Conservation (phyloP, 2,329 filamentous ascomycete species). For the Colletotrichum paranaense region DNA sequence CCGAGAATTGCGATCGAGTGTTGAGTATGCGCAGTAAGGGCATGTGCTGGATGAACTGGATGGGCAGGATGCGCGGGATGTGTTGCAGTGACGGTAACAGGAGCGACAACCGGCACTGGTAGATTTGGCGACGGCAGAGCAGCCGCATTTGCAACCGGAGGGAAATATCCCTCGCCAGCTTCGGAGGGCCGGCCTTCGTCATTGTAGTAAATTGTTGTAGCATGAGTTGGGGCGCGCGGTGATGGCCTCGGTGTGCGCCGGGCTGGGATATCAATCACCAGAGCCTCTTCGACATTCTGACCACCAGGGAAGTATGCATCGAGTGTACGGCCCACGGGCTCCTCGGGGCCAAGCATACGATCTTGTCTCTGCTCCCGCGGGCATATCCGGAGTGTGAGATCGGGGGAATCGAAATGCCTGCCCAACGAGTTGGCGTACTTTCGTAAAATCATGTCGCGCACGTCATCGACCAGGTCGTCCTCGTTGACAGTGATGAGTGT, state of each 20-base stretch:
- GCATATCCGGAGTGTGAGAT: conserved; percentile 82
- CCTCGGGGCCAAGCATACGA: conserved; percentile 84
- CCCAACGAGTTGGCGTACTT: conserved; percentile 97
- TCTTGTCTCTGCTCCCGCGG: conserved; percentile 76
- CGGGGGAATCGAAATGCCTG: conserved; percentile 88
- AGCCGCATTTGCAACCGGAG: conserved; percentile 64
- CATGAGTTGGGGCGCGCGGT: conserved; percentile 66
- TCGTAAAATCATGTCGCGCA: conserved; percentile 88
- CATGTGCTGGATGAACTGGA: conserved; percentile 31
- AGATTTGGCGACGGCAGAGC: conserved; percentile 54
- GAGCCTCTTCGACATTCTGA: conserved; percentile 87
- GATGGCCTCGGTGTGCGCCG: conserved; percentile 84
- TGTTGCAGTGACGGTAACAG: conserved; percentile 47
- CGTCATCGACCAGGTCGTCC: conserved; percentile 93
- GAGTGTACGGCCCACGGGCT: conserved; percentile 80
- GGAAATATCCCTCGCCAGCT: conserved; percentile 84
- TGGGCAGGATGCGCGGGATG: conserved; percentile 42
- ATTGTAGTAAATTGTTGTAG: conserved; percentile 62
- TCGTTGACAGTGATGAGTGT: conserved; percentile 88
- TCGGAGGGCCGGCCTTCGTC: conserved; percentile 77
- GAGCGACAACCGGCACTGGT: conserved; percentile 51
- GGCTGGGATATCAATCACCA: conserved; percentile 87
- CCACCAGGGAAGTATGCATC: conserved; percentile 88
- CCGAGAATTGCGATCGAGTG: conserved; percentile 84
- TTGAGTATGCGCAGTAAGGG: conserved; percentile 46